Base-by-base conservation (phyloP, 768 basidiomycete species). In the Lyophyllum semitale region DNA sequence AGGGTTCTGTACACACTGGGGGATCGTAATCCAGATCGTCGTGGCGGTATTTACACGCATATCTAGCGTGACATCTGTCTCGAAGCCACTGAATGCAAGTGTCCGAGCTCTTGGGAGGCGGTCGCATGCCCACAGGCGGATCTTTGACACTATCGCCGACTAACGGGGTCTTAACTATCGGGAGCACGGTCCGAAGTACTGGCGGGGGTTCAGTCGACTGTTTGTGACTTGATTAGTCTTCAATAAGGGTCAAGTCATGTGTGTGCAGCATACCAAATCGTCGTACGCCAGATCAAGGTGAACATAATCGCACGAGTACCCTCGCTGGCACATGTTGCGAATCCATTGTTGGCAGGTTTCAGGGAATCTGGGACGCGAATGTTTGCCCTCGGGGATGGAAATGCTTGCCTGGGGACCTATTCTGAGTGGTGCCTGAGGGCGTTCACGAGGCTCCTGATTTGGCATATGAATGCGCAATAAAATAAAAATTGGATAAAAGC, bases 341-440 rank as follows among this genome's bases (percentile, higher is more conserved):
- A 77, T 63, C 74, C 74, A 72, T 56, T 62, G 54, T 55, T 59
- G 51, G 58, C 75, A 70, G 46, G 55, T 54, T 45, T 65, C 59
- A 1, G 47, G n/a, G 41, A 35, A 57, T 12, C 15, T 62, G 0
- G 66, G 68, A 8, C 48, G 63, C 11, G 61, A 58, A 54, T 57
- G 63, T 37, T 46, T 58, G 13, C 37, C 33, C 30, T 38, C 37
- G n/a, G 4, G 11, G n/a, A n/a, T n/a, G n/a, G n/a, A n/a, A n/a
- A n/a, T n/a, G n/a, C n/a, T n/a, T n/a, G n/a, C n/a, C n/a, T 30
- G 26, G 35, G 35, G 35, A 37, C 22, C 7, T 8, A 6, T 27
- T 8, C 43, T 27, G 43, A 15, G 43, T 11, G 3, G n/a, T 37
- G 9, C 13, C 12, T 37, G 13, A n/a, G 35, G n/a, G 12, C 4